A percentile compares a stretch with the other conserved stretches of the same genome.
phyloP scores from a whole-genome alignment of 2,329 filamentous ascomycete genomes.

The Passalora sequoiae region DNA sequence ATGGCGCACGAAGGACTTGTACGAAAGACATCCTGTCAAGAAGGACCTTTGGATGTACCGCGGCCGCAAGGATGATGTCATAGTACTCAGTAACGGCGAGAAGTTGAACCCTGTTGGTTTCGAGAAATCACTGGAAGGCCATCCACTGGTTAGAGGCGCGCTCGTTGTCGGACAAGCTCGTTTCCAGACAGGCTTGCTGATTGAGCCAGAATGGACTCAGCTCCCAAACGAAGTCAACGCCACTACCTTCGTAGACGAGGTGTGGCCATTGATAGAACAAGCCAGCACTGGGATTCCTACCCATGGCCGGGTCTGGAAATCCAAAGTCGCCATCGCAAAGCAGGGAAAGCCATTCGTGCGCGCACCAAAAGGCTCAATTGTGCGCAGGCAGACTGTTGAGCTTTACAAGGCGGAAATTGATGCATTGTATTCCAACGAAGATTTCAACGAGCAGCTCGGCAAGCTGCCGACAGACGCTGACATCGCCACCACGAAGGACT shows the following conservation, averaged over 20 bases:
- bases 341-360: constrained; percentile 43
- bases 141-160: constrained; percentile 29
- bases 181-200: constrained; percentile 31
- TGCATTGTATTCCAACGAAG: constrained; percentile 37
- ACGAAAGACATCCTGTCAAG: constrained; percentile 26
- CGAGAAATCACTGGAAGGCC: constrained; percentile 22
- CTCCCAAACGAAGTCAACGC: constrained; percentile 15
- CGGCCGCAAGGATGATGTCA: constrained; percentile 28
- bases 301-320: constrained; percentile 42
- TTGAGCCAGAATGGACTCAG: constrained; percentile 29
- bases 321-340: constrained; percentile 42
- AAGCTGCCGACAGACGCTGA: constrained; percentile 12
- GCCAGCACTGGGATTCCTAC: constrained; percentile 13
- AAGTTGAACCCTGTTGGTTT: constrained; percentile 27
- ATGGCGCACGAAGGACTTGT: constrained; percentile 35
- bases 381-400: constrained; percentile 14
- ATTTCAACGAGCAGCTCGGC: constrained; percentile 14
- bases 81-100: constrained; percentile 30
- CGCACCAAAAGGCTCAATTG: constrained; percentile 16
- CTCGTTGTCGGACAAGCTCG: constrained; percentile 32
- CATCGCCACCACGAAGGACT: constrained; percentile 17
- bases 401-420: constrained; percentile 47
- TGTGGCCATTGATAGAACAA: constrained; percentile 18
- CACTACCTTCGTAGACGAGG: constrained; percentile 12
- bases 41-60: constrained; percentile 25